Conservation (phyloP, 805 yeast genomes). For the Blastobotrys americana region DNA sequence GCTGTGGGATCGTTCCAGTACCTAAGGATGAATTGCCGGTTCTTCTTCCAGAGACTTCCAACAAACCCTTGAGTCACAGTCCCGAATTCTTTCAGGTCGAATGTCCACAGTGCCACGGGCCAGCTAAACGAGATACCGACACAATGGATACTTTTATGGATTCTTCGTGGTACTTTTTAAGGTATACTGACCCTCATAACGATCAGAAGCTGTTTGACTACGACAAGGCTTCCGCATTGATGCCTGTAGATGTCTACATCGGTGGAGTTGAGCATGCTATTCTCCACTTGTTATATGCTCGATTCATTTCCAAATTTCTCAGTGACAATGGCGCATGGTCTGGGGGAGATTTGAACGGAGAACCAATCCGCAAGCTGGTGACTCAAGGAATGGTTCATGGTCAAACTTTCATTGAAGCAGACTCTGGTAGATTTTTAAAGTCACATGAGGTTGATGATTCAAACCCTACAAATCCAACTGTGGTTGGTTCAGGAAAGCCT, state of each 20-base stretch:
- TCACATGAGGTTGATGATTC: slow-evolving; percentile 60
- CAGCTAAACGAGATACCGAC: slow-evolving; percentile 85
- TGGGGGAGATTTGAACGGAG: slow-evolving; percentile 50
- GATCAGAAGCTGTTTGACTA: slow-evolving; percentile 43
- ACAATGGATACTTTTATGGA: slow-evolving; percentile 99
- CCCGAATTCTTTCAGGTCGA: slow-evolving; percentile 60
- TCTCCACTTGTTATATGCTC: slow-evolving; percentile 75
- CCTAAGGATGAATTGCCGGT: slow-evolving; percentile 87
- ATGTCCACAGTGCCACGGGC: slow-evolving; percentile 70
- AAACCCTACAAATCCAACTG: slow-evolving; percentile 33
- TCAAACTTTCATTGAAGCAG: slow-evolving; percentile 67
- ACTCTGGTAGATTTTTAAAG: slow-evolving; percentile 64
- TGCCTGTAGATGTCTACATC: slow-evolving; percentile 86
- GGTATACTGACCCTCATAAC: slow-evolving; percentile 74
- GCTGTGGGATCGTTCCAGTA: slow-evolving; percentile 88
- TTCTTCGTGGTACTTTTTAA: slow-evolving; percentile 91
- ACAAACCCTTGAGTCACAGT: slow-evolving; percentile 62
- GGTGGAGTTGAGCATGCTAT: slow-evolving; percentile 99
- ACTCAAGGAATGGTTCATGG: slow-evolving; percentile 99
- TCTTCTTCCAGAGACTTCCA: slow-evolving; percentile 51
- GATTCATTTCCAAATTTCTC: slow-evolving; percentile 79
- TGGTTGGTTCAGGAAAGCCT: slow-evolving; percentile 42
- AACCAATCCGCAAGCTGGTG: slow-evolving; percentile 72
- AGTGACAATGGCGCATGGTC: slow-evolving; percentile 62
- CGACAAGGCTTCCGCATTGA: slow-evolving; percentile 40